phyloP scores from a whole-genome alignment of 2,329 filamentous ascomycete genomes.

The Alternaria angustiovoidea region DNA sequence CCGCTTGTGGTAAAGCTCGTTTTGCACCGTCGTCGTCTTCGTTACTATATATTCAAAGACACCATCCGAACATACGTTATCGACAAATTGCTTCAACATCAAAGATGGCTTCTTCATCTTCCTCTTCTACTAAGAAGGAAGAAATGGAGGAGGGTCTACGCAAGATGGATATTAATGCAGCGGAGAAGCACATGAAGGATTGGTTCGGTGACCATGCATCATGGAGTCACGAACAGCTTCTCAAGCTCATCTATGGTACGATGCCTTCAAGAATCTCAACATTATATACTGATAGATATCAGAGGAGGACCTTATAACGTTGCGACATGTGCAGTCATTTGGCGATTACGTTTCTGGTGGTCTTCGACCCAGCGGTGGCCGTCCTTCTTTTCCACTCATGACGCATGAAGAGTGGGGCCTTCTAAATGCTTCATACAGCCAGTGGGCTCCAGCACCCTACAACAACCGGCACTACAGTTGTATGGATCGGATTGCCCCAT shows the following conservation, averaged over 20 bases:
- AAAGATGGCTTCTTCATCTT: background rate
- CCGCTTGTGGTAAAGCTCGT: background rate
- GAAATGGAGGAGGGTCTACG: background rate
- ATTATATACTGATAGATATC: background rate
- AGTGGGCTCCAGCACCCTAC: constrained; percentile 13
- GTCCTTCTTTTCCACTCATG: constrained; percentile 16
- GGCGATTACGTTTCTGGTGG: constrained; percentile 11
- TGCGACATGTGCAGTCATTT: constrained; percentile 1
- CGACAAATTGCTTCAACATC: background rate
- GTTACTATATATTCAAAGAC: background rate
- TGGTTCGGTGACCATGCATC: constrained; percentile 21
- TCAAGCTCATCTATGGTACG: constrained; percentile 10
- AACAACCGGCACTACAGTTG: background rate
- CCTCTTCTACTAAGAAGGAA: background rate
- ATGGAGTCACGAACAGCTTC: constrained; percentile 21
- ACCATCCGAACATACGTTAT: background rate
- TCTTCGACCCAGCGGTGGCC: constrained; percentile 7
- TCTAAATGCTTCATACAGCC: constrained; percentile 6
- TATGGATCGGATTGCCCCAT: background rate
- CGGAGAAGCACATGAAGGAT: constrained; percentile 18
- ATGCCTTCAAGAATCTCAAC: background rate
- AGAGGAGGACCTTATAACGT: constrained; percentile 13
- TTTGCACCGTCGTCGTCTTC: background rate
- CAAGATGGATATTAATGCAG: constrained; percentile 18
- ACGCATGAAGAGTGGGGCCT: constrained; percentile 17